Conservation (phyloP, 345 rosid genomes). For the Arabis alpina region DNA sequence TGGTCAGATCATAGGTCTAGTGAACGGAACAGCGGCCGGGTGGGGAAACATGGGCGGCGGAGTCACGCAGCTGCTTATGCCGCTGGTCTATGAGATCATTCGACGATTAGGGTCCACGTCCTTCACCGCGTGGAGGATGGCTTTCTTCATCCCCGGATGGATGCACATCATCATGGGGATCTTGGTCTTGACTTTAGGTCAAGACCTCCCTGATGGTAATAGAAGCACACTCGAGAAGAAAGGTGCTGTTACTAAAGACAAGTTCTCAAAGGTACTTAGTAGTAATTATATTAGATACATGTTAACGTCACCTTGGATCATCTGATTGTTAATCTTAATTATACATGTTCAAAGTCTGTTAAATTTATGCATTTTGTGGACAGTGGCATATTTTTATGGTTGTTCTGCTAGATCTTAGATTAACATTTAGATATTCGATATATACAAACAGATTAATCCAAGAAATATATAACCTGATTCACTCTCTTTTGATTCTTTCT, state of each 20-base stretch:
- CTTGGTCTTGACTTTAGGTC: slow-evolving; percentile 77
- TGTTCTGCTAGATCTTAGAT: slow-evolving; percentile 16
- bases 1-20: slow-evolving; percentile 78
- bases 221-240: slow-evolving; percentile 66
- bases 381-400: not conserved
- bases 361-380: not conserved
- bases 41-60: slow-evolving; percentile 99
- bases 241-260: slow-evolving; percentile 75
- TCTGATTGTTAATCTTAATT: not conserved
- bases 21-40: slow-evolving; percentile 91
- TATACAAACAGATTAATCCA: not conserved
- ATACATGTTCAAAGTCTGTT: not conserved
- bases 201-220: slow-evolving; percentile 93
- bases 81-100: slow-evolving; percentile 72
- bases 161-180: slow-evolving; percentile 73
- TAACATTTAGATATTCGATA: slow-evolving; percentile 1
- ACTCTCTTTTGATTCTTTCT: too few relatives aligned
- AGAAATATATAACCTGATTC: not conserved
- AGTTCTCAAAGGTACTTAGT: slow-evolving; percentile 66
- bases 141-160: slow-evolving; percentile 81
- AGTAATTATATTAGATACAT: not conserved
- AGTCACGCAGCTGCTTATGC: slow-evolving; percentile 86
- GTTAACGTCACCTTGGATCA: slow-evolving; percentile 27
- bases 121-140: slow-evolving; percentile 89
- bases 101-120: slow-evolving; percentile 60